Conservation (phyloP, 2,329 filamentous ascomycete genomes). For the Trichothecium sympodiale region DNA sequence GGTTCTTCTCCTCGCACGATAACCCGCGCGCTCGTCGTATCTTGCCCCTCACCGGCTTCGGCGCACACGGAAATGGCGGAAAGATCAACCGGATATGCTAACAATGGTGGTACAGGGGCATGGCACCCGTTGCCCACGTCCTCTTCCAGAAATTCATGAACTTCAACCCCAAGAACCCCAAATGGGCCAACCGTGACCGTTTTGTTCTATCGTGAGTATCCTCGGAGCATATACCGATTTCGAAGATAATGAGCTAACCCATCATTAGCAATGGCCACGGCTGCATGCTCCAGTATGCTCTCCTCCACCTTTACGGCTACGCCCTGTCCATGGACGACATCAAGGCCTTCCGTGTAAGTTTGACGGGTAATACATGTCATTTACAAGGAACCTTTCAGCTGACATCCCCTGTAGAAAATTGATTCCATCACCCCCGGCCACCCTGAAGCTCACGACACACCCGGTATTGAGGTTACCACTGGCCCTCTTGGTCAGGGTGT, state of each 20-base stretch:
- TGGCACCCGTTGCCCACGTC: conserved; percentile 94
- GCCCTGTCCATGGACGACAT: conserved; percentile 77
- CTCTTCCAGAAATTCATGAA: conserved; percentile 98
- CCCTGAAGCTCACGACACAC: conserved; percentile 92
- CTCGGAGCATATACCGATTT: not conserved
- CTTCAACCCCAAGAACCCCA: conserved; percentile 99
- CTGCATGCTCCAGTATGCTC: conserved; percentile 98
- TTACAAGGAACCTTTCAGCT: not conserved
- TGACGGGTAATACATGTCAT: not conserved
- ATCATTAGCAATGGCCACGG: conserved; percentile 79
- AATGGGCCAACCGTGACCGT: conserved; percentile 94
- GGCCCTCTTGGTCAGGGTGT: conserved; percentile 97
- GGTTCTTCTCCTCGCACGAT: conserved; percentile 18
- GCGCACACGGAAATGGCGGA: not conserved
- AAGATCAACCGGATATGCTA: not conserved
- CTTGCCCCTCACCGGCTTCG: not conserved
- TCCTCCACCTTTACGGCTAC: conserved; percentile 95
- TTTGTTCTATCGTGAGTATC: conserved; percentile 93
- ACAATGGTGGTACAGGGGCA: conserved; percentile 37
- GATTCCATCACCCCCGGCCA: conserved; percentile 84
- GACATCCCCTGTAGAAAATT: conserved; percentile 25
- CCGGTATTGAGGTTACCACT: conserved; percentile 95
- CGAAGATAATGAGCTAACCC: conserved; percentile 6
- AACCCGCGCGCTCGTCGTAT: conserved; percentile 1
- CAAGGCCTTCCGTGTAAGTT: conserved; percentile 87